A percentile compares a stretch with the other conserved stretches of the same genome.
These are phyloP conservation scores for Microthlaspi erraticum DNA, from an alignment of 345 rosid species.

Conservation along the genomic window DNA sequence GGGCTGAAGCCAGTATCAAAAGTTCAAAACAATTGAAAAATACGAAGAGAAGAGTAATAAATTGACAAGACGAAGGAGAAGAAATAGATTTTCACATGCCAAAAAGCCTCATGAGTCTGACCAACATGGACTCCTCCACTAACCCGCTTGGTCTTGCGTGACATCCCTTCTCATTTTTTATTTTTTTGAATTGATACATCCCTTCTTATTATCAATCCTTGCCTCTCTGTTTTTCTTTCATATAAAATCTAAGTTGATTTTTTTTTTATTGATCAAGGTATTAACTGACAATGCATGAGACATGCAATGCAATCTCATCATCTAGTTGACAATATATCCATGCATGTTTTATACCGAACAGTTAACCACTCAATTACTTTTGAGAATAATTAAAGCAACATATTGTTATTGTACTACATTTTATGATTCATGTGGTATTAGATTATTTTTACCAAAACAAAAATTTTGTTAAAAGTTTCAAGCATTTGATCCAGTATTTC, in stretches of 20 bases:
- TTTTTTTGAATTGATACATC: too few species aligned
- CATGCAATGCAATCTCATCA: constrained; percentile 23
- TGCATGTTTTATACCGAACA: not conserved
- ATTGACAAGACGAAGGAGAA: constrained; percentile 34
- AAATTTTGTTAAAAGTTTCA: not conserved
- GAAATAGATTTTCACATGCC: constrained; percentile 31
- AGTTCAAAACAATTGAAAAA: constrained; percentile 4
- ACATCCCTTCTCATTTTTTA: constrained; percentile 20
- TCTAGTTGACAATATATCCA: not conserved
- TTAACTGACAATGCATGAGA: not conserved
- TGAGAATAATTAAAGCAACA: not conserved
- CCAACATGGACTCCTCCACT: constrained; percentile 23
- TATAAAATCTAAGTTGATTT: not conserved
- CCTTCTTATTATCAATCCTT: not conserved
- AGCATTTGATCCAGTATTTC: not conserved
- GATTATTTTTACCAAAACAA: not conserved
- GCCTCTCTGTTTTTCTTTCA: not conserved
- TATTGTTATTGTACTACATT: not conserved
- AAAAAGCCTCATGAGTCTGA: constrained; percentile 26
- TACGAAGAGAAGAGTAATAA: constrained; percentile 27
- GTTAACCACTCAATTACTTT: not conserved
- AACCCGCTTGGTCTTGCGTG: constrained; percentile 21
- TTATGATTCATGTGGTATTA: not conserved
- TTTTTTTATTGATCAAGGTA: too few species aligned
- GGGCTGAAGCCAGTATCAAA: constrained; percentile 5